Percentiles rank a stretch among this genome's conserved stretches.
Conservation (phyloP, 345 rosid genomes). For the Balakata baccata region DNA sequence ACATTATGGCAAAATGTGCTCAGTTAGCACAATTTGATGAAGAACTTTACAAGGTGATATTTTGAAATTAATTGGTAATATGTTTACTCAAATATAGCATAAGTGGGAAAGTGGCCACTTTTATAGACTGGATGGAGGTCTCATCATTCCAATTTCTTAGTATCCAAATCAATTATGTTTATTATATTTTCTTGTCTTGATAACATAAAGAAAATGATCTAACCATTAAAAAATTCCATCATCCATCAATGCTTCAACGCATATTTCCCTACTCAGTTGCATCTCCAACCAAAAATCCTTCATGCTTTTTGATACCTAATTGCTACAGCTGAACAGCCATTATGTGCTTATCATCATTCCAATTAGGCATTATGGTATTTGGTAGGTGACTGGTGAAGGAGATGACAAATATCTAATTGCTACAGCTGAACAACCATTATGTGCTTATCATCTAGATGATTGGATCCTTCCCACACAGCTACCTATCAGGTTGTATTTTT, state of each 20-base stretch:
- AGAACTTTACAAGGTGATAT: constrained; percentile 81
- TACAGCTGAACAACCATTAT: constrained; percentile 93
- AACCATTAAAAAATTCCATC: no score
- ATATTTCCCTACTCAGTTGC: no score
- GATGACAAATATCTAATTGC: constrained; percentile 95
- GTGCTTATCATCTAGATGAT: constrained; percentile 85
- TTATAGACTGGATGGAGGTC: no score
- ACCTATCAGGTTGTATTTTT: constrained; percentile 55
- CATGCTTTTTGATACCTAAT: constrained; percentile 28
- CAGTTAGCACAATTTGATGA: constrained; percentile 90
- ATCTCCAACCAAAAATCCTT: no score
- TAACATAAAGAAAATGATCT: no score
- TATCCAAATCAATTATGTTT: no score
- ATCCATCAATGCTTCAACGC: no score
- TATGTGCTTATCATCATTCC: constrained; percentile 85
- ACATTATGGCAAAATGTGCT: constrained; percentile 90
- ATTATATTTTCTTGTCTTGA: no score
- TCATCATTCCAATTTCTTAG: no score
- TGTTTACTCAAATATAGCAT: background rate
- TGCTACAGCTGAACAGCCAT: constrained; percentile 96
- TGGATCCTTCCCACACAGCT: constrained; percentile 89
- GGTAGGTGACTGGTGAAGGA: constrained; percentile 98
- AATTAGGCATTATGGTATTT: no score
- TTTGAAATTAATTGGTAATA: background rate
- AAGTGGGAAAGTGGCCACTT: background rate